Evolutionary conservation across 1,139 yeast genomes (phyloP).

Genomic region (Hemisphaericaspora subhashii): DNA sequence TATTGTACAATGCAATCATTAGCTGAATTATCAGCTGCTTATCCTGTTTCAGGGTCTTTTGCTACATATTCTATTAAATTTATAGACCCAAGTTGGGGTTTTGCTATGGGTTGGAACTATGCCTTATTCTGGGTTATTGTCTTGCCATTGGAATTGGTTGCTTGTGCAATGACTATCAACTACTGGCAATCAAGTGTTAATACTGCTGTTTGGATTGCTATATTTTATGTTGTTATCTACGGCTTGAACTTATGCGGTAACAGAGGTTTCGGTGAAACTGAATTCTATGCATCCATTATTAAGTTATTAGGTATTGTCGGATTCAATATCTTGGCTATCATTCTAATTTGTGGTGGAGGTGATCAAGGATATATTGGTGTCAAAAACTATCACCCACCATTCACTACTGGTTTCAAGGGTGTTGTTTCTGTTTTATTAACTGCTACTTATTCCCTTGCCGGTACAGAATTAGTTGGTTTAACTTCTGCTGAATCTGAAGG

Average conservation of each 20-base stretch:
- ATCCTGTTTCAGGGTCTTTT: slow-evolving; percentile 74
- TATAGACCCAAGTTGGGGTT: slow-evolving; percentile 71
- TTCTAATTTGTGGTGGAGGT: slow-evolving; percentile 68
- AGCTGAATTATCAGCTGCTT: slow-evolving; percentile 66
- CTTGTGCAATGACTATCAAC: slow-evolving; percentile 65
- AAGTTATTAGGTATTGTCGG: slow-evolving; percentile 66
- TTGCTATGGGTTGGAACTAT: slow-evolving; percentile 73
- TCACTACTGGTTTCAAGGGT: slow-evolving; percentile 63
- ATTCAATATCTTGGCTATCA: slow-evolving; percentile 68
- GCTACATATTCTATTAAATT: slow-evolving; percentile 65
- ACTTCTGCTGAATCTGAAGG: slow-evolving; percentile 40
- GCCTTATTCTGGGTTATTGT: slow-evolving; percentile 69
- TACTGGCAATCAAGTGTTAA: slow-evolving; percentile 61
- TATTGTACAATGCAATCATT: slow-evolving; percentile 68
- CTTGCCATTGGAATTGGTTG: slow-evolving; percentile 69
- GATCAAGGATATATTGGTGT: slow-evolving; percentile 57
- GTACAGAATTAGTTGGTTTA: slow-evolving; percentile 45
- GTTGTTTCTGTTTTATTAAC: slow-evolving; percentile 41
- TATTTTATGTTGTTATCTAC: slow-evolving; percentile 59
- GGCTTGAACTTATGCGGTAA: slow-evolving; percentile 60
- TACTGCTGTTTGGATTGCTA: slow-evolving; percentile 67
- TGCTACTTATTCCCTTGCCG: slow-evolving; percentile 46
- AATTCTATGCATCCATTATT: slow-evolving; percentile 58
- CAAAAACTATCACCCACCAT: slow-evolving; percentile 57
- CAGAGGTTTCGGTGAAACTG: slow-evolving; percentile 68